Percentiles rank a stretch among this genome's conserved stretches.
Conservation (phyloP, 495 filamentous ascomycete genomes). For the Staphylotrichum longicolle region DNA sequence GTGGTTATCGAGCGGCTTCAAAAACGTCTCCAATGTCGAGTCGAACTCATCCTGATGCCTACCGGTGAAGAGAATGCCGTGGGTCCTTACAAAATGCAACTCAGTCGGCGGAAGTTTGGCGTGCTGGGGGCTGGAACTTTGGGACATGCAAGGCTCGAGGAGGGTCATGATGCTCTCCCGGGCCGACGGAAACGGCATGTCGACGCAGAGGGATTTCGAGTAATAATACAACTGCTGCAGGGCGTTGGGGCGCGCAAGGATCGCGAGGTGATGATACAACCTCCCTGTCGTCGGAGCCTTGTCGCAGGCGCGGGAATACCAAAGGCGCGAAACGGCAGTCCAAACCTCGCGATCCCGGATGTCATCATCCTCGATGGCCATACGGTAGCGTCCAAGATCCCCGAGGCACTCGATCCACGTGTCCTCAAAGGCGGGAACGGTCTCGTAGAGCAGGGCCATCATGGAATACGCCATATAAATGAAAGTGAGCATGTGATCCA, state of each 20-base stretch:
- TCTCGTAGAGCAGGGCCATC: constrained; percentile 75
- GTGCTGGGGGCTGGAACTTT: constrained; percentile 40
- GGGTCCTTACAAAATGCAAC: constrained; percentile 59
- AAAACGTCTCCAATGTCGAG: constrained; percentile 49
- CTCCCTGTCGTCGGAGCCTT: constrained; percentile 67
- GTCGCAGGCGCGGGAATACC: constrained; percentile 79
- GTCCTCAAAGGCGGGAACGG: constrained; percentile 70
- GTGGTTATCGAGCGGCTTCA: constrained; percentile 55
- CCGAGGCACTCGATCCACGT: constrained; percentile 92
- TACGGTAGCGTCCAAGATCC: constrained; percentile 62
- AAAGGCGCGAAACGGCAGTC: constrained; percentile 71
- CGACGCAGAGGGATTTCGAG: constrained; percentile 47
- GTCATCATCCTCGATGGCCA: constrained; percentile 77
- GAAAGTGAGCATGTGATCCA: constrained; percentile 79
- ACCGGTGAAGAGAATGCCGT: constrained; percentile 64
- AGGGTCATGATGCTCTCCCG: constrained; percentile 69
- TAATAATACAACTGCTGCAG: constrained; percentile 78
- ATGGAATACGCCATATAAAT: constrained; percentile 80
- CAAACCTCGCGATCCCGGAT: constrained; percentile 71
- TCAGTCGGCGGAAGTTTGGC: constrained; percentile 29
- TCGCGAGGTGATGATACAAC: constrained; percentile 82
- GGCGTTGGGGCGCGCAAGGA: constrained; percentile 70
- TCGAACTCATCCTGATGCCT: constrained; percentile 49
- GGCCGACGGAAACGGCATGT: constrained; percentile 58
- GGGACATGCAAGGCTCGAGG: constrained; percentile 62